phyloP scores from a whole-genome alignment of 2,329 filamentous ascomycete genomes.

The Claviceps fusiformis region DNA sequence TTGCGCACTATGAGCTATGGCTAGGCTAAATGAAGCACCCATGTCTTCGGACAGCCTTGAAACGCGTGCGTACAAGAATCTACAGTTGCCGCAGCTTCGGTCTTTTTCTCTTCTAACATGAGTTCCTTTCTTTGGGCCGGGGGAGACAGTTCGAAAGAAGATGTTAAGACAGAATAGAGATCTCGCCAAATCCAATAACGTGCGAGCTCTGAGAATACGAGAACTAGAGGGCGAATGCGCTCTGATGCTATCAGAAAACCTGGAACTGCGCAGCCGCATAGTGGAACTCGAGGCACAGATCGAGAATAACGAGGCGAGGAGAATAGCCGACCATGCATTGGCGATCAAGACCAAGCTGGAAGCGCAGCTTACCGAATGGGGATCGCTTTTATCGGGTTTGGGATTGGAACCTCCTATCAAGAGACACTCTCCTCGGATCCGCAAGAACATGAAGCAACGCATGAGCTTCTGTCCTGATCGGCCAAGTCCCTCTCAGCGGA shows the following conservation, averaged over 20 bases:
- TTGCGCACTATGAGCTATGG: slow-evolving; percentile 44
- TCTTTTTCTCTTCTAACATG: not conserved
- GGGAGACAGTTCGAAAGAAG: slow-evolving; percentile 54
- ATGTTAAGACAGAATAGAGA: slow-evolving; percentile 76
- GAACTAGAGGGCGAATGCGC: slow-evolving; percentile 63
- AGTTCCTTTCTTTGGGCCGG: not conserved
- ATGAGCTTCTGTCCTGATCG: slow-evolving; percentile 25
- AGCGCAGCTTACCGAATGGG: slow-evolving; percentile 57
- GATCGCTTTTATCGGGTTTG: slow-evolving; percentile 50
- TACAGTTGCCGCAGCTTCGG: not conserved
- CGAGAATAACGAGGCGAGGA: slow-evolving; percentile 43
- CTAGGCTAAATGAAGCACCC: slow-evolving; percentile 65
- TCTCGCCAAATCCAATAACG: slow-evolving; percentile 65
- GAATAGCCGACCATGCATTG: slow-evolving; percentile 51
- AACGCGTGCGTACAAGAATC: slow-evolving; percentile 40
- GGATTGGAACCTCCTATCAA: slow-evolving; percentile 46
- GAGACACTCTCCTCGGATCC: slow-evolving; percentile 26
- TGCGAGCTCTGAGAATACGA: slow-evolving; percentile 64
- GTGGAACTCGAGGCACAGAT: slow-evolving; percentile 55
- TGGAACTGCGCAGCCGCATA: slow-evolving; percentile 57
- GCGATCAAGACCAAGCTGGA: slow-evolving; percentile 60
- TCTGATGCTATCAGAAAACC: slow-evolving; percentile 64
- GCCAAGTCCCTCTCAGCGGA: slow-evolving; percentile 39
- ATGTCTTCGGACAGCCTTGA: slow-evolving; percentile 57
- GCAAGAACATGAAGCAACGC: slow-evolving; percentile 27